Evolutionary conservation across 257 asterid genomes (phyloP), one percentile per base, ranked within the genome.

Genomic region (Gynochthodes officinalis): DNA sequence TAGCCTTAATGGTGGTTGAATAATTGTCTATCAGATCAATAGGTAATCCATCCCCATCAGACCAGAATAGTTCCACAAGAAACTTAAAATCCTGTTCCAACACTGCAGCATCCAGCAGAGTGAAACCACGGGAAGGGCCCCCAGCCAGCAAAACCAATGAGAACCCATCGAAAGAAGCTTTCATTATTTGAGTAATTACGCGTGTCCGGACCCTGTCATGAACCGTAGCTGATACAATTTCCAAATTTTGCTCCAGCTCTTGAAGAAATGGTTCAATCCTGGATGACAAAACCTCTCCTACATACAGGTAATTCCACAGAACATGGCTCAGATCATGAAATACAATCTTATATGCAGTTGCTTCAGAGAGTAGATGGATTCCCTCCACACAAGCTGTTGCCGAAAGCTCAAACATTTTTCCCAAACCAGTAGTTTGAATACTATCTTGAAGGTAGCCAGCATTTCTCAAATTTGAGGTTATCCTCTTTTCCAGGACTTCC

Each of bases 191-290:
- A 35, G 95, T 91, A 25, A 93, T 89, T 25, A 91, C 97, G 21
- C 91, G 92, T 21, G 98, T 91, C 61, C 98, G 78, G 32, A 87
- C 88, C 79, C 89, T 84, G 86, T 93, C 96, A 53, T 93, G 94
- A 63, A 91, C 92, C 32, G 92, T 86, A 8, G 84, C 76, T 4
- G 98, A 88, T 73, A 93, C 82, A 55, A 75, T 65, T 86, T 93
- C 98, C 52, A 93, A 81, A 70, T 81, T 82, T 32, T 73, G 84
- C 85, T 93, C 98, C 82, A 93, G 88, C 85, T 82, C 92, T 79
- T 88, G 84, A 28, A 93, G 96, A 78, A 91, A 91, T 27, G 91
- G 97, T 69, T 93, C 98, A n/a, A 91, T 91, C 72, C 98, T 85
- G 39, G 89, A 85, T 12, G 89, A 84, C 44, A 95, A 85, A 79